Evolutionary conservation across 1,284 basidiomycete genomes (phyloP), one percentile per base, ranked within the genome.

Genomic region (Cryptococcus hybrid): DNA sequence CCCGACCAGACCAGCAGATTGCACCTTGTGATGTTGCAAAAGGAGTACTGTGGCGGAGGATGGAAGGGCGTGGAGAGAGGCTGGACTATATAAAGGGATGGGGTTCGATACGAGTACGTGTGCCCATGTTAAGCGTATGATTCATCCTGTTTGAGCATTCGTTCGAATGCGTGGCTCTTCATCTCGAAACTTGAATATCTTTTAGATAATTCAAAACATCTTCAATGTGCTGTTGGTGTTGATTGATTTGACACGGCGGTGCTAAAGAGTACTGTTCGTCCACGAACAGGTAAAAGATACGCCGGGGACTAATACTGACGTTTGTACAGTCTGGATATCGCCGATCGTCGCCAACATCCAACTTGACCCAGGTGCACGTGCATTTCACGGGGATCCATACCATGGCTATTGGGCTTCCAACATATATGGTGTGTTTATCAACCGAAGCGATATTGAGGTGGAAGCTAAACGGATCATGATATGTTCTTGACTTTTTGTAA

Each of bases 371-470:
- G 24, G 24, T 24, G 24, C 24, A 24, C 24, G 24, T 24, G 24
- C 24, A 24, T 24, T 24, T 24, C 58, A 4, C 70, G 69, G 13
- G 68, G 59, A 75, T 52, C 69, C 75, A 6, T 81, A 80, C 59
- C 80, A 81, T 60, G 80, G 80, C 3, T 79, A 79, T 56, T 80
- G 77, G 78, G 64, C 73, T 3, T 60, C 67, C 1, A 67, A 78
- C 52, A 75, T 78, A 38, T 59, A 59, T 30, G 47, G 75, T 73
- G 40, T 24, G 67, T 57, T 44, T 24, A 30, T 48, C 24, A 24
- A 24, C 24, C 24, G 24, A 24, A 24, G 24, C 24, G 24, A 24
- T 24, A 24, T 24, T 24, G 24, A 24, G 24, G 24, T 24, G 24
- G 24, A 24, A 24, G 24, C 24, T 24, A 24, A 24, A 24, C 24